Percentiles rank a stretch among this genome's conserved stretches.
Conservation (phyloP, 371 early-diverging fungal genomes). For the Thermomucor indicae-seudaticae region DNA sequence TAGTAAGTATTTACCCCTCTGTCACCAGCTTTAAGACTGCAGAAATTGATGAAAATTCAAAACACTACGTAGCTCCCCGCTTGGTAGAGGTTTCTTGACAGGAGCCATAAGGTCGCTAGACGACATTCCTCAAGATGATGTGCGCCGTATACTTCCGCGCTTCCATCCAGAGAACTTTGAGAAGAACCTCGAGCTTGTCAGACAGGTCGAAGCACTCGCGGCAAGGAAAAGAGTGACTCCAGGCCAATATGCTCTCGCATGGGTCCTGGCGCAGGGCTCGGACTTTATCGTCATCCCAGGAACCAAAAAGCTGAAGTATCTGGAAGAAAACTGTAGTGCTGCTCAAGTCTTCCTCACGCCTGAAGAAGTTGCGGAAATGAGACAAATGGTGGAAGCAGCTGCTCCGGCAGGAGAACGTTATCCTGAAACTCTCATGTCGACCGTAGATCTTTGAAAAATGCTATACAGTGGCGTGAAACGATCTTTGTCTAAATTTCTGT, state of each 20-base stretch:
- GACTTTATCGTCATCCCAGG: constrained; percentile 52
- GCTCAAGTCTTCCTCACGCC: constrained; percentile 29
- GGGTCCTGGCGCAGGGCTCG: constrained; percentile 50
- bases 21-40: not conserved
- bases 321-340: constrained; percentile 49
- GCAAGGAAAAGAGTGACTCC: constrained; percentile 33
- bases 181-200: constrained; percentile 50
- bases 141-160: constrained; percentile 42
- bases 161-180: constrained; percentile 45
- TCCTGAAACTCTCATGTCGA: too few relatives aligned
- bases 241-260: constrained; percentile 49
- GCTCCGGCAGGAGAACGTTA: not conserved
- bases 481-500: too few relatives aligned
- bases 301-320: constrained; percentile 44
- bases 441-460: too few relatives aligned
- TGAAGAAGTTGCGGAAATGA: constrained; percentile 38
- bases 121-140: constrained; percentile 42
- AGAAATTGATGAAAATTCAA: not conserved
- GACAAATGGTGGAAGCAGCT: constrained; percentile 20
- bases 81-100: constrained; percentile 61
- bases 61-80: constrained; percentile 20
- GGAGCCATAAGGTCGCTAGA: constrained; percentile 39
- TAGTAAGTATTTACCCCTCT: constrained; percentile 29
- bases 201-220: constrained; percentile 39
- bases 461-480: too few relatives aligned